Conservation (phyloP, 768 basidiomycete genomes). For the Termitomyces sp. region DNA sequence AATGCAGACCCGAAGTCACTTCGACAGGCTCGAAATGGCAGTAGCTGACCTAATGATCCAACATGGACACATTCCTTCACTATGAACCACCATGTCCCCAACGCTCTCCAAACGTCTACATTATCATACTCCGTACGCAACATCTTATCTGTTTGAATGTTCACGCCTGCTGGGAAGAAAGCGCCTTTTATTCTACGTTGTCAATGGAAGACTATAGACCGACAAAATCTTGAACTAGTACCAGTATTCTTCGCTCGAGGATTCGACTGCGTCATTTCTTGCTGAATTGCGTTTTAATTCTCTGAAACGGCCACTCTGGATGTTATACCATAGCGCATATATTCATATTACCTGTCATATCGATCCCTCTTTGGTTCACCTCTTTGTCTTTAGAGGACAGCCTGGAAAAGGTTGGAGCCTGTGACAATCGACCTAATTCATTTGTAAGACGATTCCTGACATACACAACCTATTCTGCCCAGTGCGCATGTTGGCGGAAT, state of each 20-base stretch:
- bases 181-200: too few relatives aligned
- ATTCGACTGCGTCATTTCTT: too few relatives aligned
- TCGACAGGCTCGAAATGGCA: background rate
- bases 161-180: background rate
- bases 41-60: constrained; percentile 1
- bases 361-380: background rate
- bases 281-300: too few relatives aligned
- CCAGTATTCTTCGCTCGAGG: too few relatives aligned
- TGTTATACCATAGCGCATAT: too few relatives aligned
- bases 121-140: background rate
- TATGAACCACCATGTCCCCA: background rate
- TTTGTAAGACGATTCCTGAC: background rate
- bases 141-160: background rate
- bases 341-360: too few relatives aligned
- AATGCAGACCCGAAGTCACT: background rate
- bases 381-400: background rate
- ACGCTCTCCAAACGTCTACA: background rate
- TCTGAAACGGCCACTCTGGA: too few relatives aligned
- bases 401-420: background rate
- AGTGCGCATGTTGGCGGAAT: too few relatives aligned
- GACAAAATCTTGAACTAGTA: too few relatives aligned
- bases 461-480: background rate
- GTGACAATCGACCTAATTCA: background rate
- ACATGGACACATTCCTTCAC: too few relatives aligned
- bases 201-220: background rate